Evolutionary conservation across 768 basidiomycete species (phyloP), one percentile per base, ranked within the genome.

Genomic region (Pisolithus sp.): DNA sequence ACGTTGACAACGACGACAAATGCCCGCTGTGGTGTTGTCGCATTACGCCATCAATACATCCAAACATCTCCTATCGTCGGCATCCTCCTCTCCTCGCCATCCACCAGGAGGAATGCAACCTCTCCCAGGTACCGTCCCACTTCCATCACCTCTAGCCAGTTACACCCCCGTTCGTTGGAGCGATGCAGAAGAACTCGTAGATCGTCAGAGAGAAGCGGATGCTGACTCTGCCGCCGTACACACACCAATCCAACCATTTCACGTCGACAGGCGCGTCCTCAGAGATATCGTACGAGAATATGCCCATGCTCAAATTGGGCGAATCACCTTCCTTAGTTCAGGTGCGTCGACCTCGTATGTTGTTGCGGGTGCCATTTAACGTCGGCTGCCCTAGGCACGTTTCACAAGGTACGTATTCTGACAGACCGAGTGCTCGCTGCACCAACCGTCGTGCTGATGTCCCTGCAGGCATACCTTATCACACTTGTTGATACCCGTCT

Each of bases 231-330:
- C 76, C 3, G 13, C 34, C 34, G 58, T 82, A 18, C 85, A 88
- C 58, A 78, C 77, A 31, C 71, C 76, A 9, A 13, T 34, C 34
- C 76, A 74, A 5, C 85, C 85, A 21, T 89, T 92, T 59, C 80
- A 80, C 49, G 83, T 92, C 23, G 90, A 92, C 67, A 71, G 89
- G 50, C 76, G 76, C 50, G 73, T 89, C 20, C 72, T 93, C 54
- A 85, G 81, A 66, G 87, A 89, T 57, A 82, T 92, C 40, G 82
- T 92, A 7, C 74, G 80, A 44, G 86, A 89, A 61, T 84, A 82
- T 58, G 78, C 84, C 69, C 76, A 71, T 20, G 67, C 74, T 13
- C 80, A 83, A 21, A 87, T 90, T 15, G 86, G 78, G 3, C 72
- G 82, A 20, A 88, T 92, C 58, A 68, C 64, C 34, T 93, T 90